A percentile compares a stretch with the other conserved stretches of the same genome.
These are phyloP conservation scores for Cladorrhinum sp. DNA, from an alignment of 2,329 filamentous ascomycete species.

Conservation along the genomic window DNA sequence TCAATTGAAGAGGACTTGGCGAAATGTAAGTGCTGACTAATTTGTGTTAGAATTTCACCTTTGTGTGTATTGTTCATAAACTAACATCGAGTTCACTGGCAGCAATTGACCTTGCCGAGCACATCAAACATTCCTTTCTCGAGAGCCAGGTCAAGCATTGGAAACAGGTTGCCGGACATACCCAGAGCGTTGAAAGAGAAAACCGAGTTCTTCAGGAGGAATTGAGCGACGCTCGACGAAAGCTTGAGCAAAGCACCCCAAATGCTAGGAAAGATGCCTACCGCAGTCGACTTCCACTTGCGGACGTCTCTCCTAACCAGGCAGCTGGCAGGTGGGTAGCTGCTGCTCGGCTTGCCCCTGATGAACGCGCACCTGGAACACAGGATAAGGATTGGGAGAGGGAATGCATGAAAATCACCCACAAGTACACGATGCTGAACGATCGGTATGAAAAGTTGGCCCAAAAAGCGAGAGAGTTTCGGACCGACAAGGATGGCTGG, in stretches of 20 bases:
- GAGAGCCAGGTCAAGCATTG: slow-evolving; percentile 37
- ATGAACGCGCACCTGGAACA: background rate
- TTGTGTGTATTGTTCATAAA: background rate
- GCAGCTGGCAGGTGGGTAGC: background rate
- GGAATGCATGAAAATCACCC: slow-evolving; percentile 15
- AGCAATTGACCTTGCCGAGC: slow-evolving; percentile 21
- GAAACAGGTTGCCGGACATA: slow-evolving; percentile 31
- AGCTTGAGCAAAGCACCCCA: background rate
- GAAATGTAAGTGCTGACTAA: slow-evolving; percentile 15
- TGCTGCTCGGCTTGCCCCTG: background rate
- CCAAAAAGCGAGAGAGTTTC: slow-evolving; percentile 38
- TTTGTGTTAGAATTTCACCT: background rate
- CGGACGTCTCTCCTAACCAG: slow-evolving; percentile 19
- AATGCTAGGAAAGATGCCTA: background rate
- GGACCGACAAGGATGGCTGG: slow-evolving; percentile 45
- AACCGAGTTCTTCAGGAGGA: slow-evolving; percentile 41
- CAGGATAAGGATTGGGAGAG: slow-evolving; percentile 17
- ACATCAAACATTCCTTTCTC: slow-evolving; percentile 27
- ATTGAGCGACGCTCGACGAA: slow-evolving; percentile 31
- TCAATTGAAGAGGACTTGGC: slow-evolving; percentile 19
- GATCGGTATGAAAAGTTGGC: slow-evolving; percentile 40
- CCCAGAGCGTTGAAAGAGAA: slow-evolving; percentile 40
- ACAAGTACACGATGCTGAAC: slow-evolving; percentile 38
- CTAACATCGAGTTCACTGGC: background rate
- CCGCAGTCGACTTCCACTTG: slow-evolving; percentile 13